Evolutionary conservation across 306 rosid genomes (phyloP), one percentile per base, ranked within the genome.

Genomic region (Fagus sylvatica): DNA sequence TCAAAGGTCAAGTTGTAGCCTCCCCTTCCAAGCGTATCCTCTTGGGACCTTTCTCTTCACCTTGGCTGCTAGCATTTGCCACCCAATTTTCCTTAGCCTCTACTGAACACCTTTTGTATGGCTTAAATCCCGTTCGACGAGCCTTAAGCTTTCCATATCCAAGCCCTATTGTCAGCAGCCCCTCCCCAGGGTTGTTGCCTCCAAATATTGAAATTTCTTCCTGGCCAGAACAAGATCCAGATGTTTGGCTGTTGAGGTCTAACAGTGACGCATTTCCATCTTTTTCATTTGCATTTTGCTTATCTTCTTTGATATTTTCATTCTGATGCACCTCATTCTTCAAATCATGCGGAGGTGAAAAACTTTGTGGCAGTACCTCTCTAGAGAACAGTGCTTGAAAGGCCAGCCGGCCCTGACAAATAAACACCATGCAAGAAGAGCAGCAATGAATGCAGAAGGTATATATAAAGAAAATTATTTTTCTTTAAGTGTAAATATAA

Each of bases 311-410:
- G 73, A 22, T 59, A 72, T 54, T 77, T 51, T 53, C 86, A 60
- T 72, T 85, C 74, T 80, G 88, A 54, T 78, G 71, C 65, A 75
- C 85, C 73, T 61, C 66, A 32, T 82, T 81, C 76, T 74, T 78
- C 78, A 78, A 74, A 69, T 81, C 87, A 53, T 81, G 82, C 7
- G 88, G 90, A 81, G 99, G 96, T 72, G 97, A 91, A 85, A 95
- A 93, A 86, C 99, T 91, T 78, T 90, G 98, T 3, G 97, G 98
- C 88, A 93, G 77, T 76, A 91, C 90, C 85, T 87, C 93, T 76
- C 96, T 89, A 56, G 93, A 76, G 87, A 90, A 95, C 53, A 93
- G 90, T 59, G 94, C 98, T 86, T 83, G 98, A 87, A 91, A 93
- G 69, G 98, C 99, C 82, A 88, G 73, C 69, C 91, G 86, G 76